Conservation (phyloP, 352 stramenopile genomes). For the Peronospora belbahrii region DNA sequence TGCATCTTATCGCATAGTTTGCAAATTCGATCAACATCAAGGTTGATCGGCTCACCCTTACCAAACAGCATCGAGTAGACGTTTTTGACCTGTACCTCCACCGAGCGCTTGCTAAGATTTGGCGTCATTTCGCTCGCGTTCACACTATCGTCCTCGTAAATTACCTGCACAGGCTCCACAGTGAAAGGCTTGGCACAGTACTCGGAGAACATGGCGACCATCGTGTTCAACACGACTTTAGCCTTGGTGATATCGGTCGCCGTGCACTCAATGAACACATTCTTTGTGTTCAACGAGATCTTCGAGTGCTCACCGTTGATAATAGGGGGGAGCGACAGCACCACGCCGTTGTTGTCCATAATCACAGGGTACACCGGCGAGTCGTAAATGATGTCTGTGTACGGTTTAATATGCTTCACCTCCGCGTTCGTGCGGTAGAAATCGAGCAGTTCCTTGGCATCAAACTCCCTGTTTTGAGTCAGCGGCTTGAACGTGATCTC, state of each 20-base stretch:
- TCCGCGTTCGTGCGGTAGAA: constrained; percentile 92
- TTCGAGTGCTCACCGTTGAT: constrained; percentile 98
- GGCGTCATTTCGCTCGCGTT: constrained; percentile 84
- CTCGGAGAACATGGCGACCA: constrained; percentile 99
- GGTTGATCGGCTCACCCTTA: constrained; percentile 57
- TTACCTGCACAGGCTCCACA: constrained; percentile 94
- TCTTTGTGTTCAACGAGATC: constrained; percentile 96
- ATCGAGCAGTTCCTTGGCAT: constrained; percentile 92
- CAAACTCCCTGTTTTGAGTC: constrained; percentile 86
- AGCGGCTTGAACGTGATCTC: constrained; percentile 97
- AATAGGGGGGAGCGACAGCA: constrained; percentile 98
- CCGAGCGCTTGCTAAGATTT: constrained; percentile 86
- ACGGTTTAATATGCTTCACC: constrained; percentile 98
- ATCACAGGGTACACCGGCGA: constrained; percentile 97
- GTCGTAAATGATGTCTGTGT: constrained; percentile 99
- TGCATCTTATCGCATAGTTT: constrained; percentile 98
- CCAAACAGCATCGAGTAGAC: constrained; percentile 87
- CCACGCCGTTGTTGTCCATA: constrained; percentile 90
- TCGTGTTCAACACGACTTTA: constrained; percentile 98
- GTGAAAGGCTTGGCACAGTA: constrained; percentile 95
- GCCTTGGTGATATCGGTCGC: constrained; percentile 99
- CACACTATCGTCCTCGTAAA: constrained; percentile 89
- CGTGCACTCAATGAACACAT: constrained; percentile 99
- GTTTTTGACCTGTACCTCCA: constrained; percentile 79
- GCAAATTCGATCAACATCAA: constrained; percentile 87